These are phyloP conservation scores for Bocquillonia castaneifolia DNA, from an alignment of 441 rosid species.

Conservation along the genomic window DNA sequence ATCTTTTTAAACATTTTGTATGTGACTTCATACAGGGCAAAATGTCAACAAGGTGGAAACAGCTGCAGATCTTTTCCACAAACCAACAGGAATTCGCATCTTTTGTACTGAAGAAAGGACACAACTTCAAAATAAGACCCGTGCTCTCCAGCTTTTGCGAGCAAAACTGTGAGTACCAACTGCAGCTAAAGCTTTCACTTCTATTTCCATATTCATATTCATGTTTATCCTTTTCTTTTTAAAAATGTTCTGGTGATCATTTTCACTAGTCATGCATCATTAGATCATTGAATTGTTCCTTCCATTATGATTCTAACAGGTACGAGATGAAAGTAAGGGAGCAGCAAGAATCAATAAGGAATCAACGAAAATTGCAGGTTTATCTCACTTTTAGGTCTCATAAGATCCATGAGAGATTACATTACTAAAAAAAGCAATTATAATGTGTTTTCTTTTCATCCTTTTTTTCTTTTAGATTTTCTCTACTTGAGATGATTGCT, in stretches of 20 bases:
- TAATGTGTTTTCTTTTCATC: background rate
- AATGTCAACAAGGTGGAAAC: conserved; percentile 98
- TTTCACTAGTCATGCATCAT: too few relatives aligned
- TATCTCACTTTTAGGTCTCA: background rate
- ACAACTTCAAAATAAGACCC: conserved; percentile 64
- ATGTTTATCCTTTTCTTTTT: too few relatives aligned
- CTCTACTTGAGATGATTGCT: background rate
- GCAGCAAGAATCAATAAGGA: conserved; percentile 77
- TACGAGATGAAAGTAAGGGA: conserved; percentile 87
- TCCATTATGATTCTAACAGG: conserved; percentile 39
- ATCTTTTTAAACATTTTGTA: conserved; percentile 13
- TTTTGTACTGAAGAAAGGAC: conserved; percentile 95
- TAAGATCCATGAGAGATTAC: background rate
- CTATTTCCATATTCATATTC: background rate
- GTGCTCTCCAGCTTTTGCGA: conserved; percentile 84
- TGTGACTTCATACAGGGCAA: conserved; percentile 57
- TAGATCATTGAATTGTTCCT: background rate
- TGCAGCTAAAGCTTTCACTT: background rate
- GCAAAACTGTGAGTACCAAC: conserved; percentile 65
- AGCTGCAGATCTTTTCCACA: conserved; percentile 84
- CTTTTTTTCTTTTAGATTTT: background rate
- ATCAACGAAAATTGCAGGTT: conserved; percentile 72
- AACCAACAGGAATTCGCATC: conserved; percentile 90
- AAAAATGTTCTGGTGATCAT: background rate
- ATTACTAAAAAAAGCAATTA: background rate